A percentile compares a stretch with the other conserved stretches of the same genome.
These are phyloP conservation scores for Chaetomium olivaceum DNA, from an alignment of 2,329 filamentous ascomycete species.

Conservation along the genomic window DNA sequence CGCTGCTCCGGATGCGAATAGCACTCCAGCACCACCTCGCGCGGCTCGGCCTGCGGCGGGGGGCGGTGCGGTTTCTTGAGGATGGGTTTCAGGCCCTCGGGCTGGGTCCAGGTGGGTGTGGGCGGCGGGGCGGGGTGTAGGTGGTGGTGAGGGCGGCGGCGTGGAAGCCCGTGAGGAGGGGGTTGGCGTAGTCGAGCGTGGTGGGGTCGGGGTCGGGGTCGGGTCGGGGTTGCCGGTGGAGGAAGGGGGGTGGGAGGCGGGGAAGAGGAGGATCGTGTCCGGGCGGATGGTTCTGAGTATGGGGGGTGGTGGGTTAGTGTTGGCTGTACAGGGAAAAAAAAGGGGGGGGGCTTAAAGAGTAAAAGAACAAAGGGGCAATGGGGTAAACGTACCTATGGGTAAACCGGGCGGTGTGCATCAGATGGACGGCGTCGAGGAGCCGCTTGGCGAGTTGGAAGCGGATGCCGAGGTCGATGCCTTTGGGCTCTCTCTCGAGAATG, in stretches of 20 bases:
- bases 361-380: neutral
- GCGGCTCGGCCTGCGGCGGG: constrained; percentile 3
- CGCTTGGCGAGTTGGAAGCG: constrained; percentile 18
- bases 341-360: neutral
- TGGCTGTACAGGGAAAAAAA: too few species aligned
- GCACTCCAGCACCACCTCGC: constrained; percentile 14
- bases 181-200: constrained; percentile 13
- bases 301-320: neutral
- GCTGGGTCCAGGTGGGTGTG: neutral
- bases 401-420: constrained; percentile 17
- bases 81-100: constrained; percentile 21
- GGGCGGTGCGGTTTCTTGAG: constrained; percentile 15
- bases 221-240: neutral
- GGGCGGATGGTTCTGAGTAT: constrained; percentile 20
- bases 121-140: neutral
- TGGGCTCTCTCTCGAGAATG: constrained; percentile 8
- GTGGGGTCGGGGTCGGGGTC: constrained; percentile 15
- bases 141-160: neutral
- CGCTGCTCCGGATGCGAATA: constrained; percentile 19
- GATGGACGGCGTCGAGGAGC: constrained; percentile 15
- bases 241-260: neutral
- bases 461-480: constrained; percentile 10
- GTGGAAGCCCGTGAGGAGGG: constrained; percentile 22
- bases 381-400: constrained; percentile 11
- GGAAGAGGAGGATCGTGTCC: constrained; percentile 23